These are phyloP conservation scores for Apiospora kogelbergensis DNA, from an alignment of 2,329 filamentous ascomycete species.

Conservation along the genomic window DNA sequence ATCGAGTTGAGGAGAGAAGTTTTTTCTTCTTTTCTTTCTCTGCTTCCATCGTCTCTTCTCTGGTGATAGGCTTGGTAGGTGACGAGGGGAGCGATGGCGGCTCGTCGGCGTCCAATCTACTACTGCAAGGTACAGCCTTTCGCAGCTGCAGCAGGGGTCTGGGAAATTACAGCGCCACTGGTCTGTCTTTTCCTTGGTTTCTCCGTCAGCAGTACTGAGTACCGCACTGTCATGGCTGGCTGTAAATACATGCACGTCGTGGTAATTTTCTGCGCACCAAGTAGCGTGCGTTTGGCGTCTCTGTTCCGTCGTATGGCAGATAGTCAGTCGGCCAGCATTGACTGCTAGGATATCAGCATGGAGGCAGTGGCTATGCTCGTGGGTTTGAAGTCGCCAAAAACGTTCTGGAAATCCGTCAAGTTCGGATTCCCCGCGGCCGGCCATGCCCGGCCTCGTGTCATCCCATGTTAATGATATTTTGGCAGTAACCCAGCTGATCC, in stretches of 20 bases:
- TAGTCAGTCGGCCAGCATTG: not conserved
- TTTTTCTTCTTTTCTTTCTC: not conserved
- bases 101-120: slow-evolving; percentile 11
- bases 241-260: too few relatives aligned
- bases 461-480: not conserved
- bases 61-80: not conserved
- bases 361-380: not conserved
- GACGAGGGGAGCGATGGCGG: not conserved
- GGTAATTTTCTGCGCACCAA: not conserved
- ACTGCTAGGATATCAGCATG: not conserved
- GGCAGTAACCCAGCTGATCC: not conserved
- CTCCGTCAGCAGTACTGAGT: slow-evolving; percentile 12
- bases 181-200: slow-evolving; percentile 1
- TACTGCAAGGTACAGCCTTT: slow-evolving; percentile 13
- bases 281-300: not conserved
- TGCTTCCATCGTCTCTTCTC: not conserved
- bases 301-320: not conserved
- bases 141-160: not conserved
- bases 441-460: not conserved
- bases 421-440: not conserved
- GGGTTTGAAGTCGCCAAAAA: not conserved
- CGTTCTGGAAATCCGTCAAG: not conserved
- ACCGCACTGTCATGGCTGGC: not conserved
- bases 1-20: not conserved
- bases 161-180: slow-evolving; percentile 17